Conservation (phyloP, 352 stramenopile genomes). For the Pilasporangium apinafurcum region DNA sequence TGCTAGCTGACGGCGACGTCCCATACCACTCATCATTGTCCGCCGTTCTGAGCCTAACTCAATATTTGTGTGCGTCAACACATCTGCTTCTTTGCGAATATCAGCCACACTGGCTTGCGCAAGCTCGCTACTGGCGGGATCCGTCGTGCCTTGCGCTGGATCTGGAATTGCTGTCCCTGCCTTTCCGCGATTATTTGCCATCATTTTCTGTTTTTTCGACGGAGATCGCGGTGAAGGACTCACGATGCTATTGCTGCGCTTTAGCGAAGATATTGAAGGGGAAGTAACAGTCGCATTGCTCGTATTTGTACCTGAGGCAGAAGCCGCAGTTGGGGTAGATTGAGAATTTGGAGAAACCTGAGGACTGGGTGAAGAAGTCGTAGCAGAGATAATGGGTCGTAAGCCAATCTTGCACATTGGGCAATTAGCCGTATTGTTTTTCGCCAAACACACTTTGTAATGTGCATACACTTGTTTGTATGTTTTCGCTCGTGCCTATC, state of each 20-base stretch:
- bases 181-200: constrained; percentile 28
- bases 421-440: constrained; percentile 75
- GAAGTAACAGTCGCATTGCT: constrained; percentile 18
- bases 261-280: constrained; percentile 30
- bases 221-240: constrained; percentile 66
- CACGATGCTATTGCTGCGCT: constrained; percentile 46
- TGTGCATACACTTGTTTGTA: constrained; percentile 83
- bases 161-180: constrained; percentile 18
- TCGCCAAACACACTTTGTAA: constrained; percentile 74
- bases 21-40: constrained; percentile 68
- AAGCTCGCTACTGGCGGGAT: constrained; percentile 38
- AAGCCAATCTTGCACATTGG: constrained; percentile 84
- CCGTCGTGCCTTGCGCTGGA: constrained; percentile 13
- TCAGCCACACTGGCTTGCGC: constrained; percentile 57
- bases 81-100: constrained; percentile 77
- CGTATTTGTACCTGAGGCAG: neutral
- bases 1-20: constrained; percentile 16
- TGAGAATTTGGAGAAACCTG: constrained; percentile 20
- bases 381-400: constrained; percentile 36
- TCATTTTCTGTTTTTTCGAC: constrained; percentile 56
- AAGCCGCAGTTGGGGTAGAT: neutral
- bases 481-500: constrained; percentile 64
- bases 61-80: constrained; percentile 79
- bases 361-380: constrained; percentile 10
- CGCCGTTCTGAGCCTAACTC: constrained; percentile 66